Evolutionary conservation across 805 yeast species (phyloP).

Genomic region (Wickerhamomyces hampshirensis): DNA sequence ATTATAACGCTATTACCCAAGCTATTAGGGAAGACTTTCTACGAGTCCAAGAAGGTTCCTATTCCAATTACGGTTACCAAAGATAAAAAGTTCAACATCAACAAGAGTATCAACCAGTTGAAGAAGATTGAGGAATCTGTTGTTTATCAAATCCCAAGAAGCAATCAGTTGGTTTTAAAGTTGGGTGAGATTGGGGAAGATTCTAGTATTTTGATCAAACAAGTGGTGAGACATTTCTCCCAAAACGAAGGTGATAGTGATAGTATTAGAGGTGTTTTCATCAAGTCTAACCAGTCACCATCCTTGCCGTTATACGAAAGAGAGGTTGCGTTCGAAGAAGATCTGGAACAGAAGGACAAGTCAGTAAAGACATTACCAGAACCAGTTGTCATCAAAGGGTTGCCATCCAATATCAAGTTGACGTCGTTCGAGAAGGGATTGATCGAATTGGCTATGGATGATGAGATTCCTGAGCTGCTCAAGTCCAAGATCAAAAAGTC

Average conservation of each 20-base stretch:
- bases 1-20: slow-evolving; percentile 77
- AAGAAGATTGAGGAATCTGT: slow-evolving; percentile 54
- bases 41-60: slow-evolving; percentile 59
- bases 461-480: slow-evolving; percentile 56
- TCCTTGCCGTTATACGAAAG: slow-evolving; percentile 78
- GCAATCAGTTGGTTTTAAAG: slow-evolving; percentile 59
- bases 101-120: slow-evolving; percentile 54
- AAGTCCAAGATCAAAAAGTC: slow-evolving; percentile 48
- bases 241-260: slow-evolving; percentile 24
- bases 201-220: slow-evolving; percentile 43
- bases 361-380: slow-evolving; percentile 13
- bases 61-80: slow-evolving; percentile 50
- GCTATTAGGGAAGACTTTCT: slow-evolving; percentile 76
- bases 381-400: slow-evolving; percentile 24
- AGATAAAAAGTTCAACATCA: slow-evolving; percentile 33
- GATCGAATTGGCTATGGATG: slow-evolving; percentile 79
- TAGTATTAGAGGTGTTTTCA: slow-evolving; percentile 50
- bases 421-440: slow-evolving; percentile 70
- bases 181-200: slow-evolving; percentile 52
- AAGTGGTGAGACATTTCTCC: slow-evolving; percentile 45
- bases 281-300: slow-evolving; percentile 72
- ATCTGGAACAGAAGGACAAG: too few relatives aligned
- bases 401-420: slow-evolving; percentile 38
- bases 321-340: slow-evolving; percentile 43
- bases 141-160: slow-evolving; percentile 64